A percentile compares a stretch with the other conserved stretches of the same genome.
phyloP scores from a whole-genome alignment of 495 filamentous ascomycete species.

The Penicillium riverlandense region DNA sequence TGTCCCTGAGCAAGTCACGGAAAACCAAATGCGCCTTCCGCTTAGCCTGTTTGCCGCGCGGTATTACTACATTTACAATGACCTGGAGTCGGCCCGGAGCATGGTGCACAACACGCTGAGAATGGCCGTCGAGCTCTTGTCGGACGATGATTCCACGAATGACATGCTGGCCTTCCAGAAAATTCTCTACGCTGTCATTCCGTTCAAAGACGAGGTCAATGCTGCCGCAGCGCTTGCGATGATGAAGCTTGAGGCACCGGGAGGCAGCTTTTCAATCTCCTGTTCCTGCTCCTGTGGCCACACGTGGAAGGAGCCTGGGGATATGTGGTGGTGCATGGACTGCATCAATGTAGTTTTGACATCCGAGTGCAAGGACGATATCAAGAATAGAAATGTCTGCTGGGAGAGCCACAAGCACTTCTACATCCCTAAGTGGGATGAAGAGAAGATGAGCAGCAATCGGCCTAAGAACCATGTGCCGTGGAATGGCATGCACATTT shows the following conservation, averaged over 20 bases:
- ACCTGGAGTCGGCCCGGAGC: neutral
- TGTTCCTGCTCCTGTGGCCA: neutral
- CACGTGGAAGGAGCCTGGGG: neutral
- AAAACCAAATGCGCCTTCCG: constrained; percentile 3
- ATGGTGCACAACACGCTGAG: neutral
- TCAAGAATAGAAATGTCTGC: neutral
- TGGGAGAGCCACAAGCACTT: neutral
- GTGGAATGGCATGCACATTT: neutral
- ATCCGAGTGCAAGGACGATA: neutral
- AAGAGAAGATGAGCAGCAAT: neutral
- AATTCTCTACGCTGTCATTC: constrained; percentile 1
- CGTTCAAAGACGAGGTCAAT: constrained; percentile 3
- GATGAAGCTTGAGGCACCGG: neutral
- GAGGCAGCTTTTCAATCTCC: neutral
- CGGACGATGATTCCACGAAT: constrained; percentile 4
- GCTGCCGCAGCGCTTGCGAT: constrained; percentile 1
- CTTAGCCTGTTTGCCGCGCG: constrained; percentile 1
- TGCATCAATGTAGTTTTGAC: constrained; percentile 3
- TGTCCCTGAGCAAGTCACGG: neutral
- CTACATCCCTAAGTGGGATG: neutral
- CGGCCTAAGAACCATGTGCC: neutral
- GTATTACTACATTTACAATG: neutral
- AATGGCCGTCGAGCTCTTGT: constrained; percentile 6
- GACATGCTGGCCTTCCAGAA: constrained; percentile 3
- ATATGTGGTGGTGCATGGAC: constrained; percentile 7